These are phyloP conservation scores for Neolecta irregularis DNA, from an alignment of 1,139 yeast genomes.

Conservation along the genomic window DNA sequence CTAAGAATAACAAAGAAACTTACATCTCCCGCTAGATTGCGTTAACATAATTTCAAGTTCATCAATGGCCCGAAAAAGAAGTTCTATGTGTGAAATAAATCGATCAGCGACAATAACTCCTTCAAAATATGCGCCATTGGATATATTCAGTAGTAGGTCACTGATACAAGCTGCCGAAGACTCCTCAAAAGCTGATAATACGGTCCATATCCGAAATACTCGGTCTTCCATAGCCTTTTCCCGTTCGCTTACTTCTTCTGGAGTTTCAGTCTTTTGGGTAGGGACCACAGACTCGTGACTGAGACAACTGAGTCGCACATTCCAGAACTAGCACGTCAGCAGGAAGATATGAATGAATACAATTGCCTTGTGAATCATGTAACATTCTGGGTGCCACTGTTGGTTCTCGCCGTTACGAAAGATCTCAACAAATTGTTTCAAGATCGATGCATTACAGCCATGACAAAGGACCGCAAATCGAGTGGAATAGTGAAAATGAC, in stretches of 20 bases:
- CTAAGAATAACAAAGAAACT: background rate
- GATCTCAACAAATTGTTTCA: constrained; percentile 86
- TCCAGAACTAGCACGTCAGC: constrained; percentile 45
- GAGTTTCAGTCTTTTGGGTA: constrained; percentile 38
- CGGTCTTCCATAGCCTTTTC: constrained; percentile 54
- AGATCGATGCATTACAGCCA: constrained; percentile 81
- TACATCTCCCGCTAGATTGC: background rate
- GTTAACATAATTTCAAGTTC: constrained; percentile 17
- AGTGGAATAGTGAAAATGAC: constrained; percentile 82
- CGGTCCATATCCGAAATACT: constrained; percentile 75
- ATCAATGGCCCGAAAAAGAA: constrained; percentile 66
- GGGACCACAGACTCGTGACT: constrained; percentile 7
- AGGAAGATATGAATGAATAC: constrained; percentile 5
- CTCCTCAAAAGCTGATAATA: constrained; percentile 79
- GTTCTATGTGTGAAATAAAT: constrained; percentile 58
- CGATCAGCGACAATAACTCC: constrained; percentile 64
- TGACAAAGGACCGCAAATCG: constrained; percentile 79
- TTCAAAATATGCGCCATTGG: constrained; percentile 53
- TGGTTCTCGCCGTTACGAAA: constrained; percentile 86
- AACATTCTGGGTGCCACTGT: constrained; percentile 99
- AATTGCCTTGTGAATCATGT: constrained; percentile 64
- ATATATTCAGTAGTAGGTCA: constrained; percentile 78
- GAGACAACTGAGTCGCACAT: constrained; percentile 48
- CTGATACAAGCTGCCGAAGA: constrained; percentile 83
- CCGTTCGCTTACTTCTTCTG: constrained; percentile 37